Percentiles rank a stretch among this genome's conserved stretches.
Conservation (phyloP, 2,329 filamentous ascomycete genomes). For the Aspergillus sp. region DNA sequence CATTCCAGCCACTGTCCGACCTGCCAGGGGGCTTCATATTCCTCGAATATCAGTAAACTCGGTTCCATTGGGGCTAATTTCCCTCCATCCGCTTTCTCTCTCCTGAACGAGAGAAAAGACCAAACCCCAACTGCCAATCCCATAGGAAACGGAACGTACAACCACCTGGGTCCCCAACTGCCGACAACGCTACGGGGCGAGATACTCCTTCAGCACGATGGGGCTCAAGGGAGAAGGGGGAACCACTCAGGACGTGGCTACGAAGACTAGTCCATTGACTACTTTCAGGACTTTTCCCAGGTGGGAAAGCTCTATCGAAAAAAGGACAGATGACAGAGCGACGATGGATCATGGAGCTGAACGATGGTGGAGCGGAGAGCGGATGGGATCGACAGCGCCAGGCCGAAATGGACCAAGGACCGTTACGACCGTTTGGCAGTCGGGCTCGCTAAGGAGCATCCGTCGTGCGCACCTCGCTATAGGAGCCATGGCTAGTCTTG, state of each 20-base stretch:
- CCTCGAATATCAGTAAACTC: no score
- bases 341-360: slow-evolving; percentile 12
- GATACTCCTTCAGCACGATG: no score
- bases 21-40: no score
- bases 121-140: no score
- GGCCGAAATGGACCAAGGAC: slow-evolving; percentile 10
- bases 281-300: not conserved
- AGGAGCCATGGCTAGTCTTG: not conserved
- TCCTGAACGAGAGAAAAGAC: no score
- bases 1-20: no score
- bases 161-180: slow-evolving; percentile 1
- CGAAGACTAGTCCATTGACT: not conserved
- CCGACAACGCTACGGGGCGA: slow-evolving; percentile 1
- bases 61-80: no score
- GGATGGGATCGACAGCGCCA: slow-evolving; percentile 18
- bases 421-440: slow-evolving; percentile 17
- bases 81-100: no score
- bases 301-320: slow-evolving; percentile 5
- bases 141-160: not conserved
- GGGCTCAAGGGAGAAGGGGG: slow-evolving; percentile 1
- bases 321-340: slow-evolving; percentile 5
- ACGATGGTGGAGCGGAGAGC: slow-evolving; percentile 8
- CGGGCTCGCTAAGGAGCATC: slow-evolving; percentile 7
- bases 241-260: not conserved
- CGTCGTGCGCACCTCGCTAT: not conserved